Base-by-base conservation (phyloP, 805 yeast genomes). In the Vanderwaltozyma tropicalis region DNA sequence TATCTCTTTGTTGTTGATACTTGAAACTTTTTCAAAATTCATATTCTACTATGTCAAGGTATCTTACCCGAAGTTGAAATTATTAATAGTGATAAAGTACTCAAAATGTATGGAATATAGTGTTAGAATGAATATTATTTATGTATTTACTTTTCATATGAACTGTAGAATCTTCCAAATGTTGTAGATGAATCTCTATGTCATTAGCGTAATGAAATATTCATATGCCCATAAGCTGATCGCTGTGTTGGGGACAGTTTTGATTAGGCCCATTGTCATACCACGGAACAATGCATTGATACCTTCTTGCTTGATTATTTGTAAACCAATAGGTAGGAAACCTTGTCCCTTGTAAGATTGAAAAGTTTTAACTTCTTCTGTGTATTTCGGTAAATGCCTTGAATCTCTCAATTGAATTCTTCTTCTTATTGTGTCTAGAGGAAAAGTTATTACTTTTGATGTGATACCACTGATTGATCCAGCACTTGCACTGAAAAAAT, bases 391-490 rank as follows among this genome's bases (percentile, higher is more conserved):
- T 26, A 37, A 19, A 16, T 30, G 26, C 31, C 26, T 40, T 28
- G 42, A 25, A 4, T 31, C 22, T n/a, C 32, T 17, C 4, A 76
- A 75, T 55, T 89, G 96, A 31, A 81, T 59, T 28, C 95, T 64
- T 50, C 86, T 77, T 17, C 96, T 67, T 2, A 88, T 55, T 0
- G 94, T 75, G 56, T 92, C 98, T 31, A 92, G 55, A 0, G 98
- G 98, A 58, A 85, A 92, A 0, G 85, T 78, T 0, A 76, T 45
- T 0, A 77, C 71, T 56, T 92, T 92, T 11, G 94, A 72, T 3
- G 75, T 46, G 0, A 76, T 66, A 0, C 96, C 97, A 0, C 96
- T 95, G 0, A 75, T 35, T 28, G 85, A 36, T 63, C 32, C 95
- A 81, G 55, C 89, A 72, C 26, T 72, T 41, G 6, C 78, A 75